These are phyloP conservation scores for Salvia miltiorrhiza DNA, from an alignment of 257 asterid genomes.

Conservation along the genomic window DNA sequence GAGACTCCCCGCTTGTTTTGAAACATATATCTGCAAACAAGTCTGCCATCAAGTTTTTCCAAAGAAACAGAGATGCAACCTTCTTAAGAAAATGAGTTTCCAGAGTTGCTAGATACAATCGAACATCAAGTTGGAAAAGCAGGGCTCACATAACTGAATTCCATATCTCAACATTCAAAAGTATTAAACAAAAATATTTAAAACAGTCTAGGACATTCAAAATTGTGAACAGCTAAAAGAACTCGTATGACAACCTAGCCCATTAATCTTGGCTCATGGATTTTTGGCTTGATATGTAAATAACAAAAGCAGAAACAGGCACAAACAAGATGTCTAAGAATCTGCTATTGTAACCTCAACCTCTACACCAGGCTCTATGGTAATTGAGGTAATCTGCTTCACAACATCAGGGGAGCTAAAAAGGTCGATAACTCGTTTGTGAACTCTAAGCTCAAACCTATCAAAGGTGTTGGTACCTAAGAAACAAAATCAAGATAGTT, in stretches of 20 bases:
- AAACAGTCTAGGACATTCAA: conserved; percentile 27
- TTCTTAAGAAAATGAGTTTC: too few relatives aligned
- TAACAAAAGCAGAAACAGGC: conserved; percentile 12
- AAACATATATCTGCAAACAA: too few relatives aligned
- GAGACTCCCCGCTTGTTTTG: too few relatives aligned
- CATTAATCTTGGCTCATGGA: conserved; percentile 8
- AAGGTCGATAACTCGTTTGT: conserved; percentile 64
- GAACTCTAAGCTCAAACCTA: conserved; percentile 57
- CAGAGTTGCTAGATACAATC: neutral
- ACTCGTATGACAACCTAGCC: conserved; percentile 18
- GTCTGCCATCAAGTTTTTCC: too few relatives aligned
- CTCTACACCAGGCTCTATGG: conserved; percentile 65
- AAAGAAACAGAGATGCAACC: too few relatives aligned
- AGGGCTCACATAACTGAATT: neutral
- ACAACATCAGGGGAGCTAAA: conserved; percentile 70
- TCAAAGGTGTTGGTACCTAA: conserved; percentile 58
- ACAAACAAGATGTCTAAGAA: conserved; percentile 21
- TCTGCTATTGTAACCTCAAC: conserved; percentile 67
- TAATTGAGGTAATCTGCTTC: conserved; percentile 67
- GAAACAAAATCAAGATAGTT: neutral
- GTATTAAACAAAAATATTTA: conserved; percentile 10
- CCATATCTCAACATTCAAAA: neutral
- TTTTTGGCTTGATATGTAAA: neutral
- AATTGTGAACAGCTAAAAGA: conserved; percentile 16
- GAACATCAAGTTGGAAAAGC: neutral